Evolutionary conservation across 108 stramenopile species (phyloP).

Genomic region (Nitzschia putrida): DNA sequence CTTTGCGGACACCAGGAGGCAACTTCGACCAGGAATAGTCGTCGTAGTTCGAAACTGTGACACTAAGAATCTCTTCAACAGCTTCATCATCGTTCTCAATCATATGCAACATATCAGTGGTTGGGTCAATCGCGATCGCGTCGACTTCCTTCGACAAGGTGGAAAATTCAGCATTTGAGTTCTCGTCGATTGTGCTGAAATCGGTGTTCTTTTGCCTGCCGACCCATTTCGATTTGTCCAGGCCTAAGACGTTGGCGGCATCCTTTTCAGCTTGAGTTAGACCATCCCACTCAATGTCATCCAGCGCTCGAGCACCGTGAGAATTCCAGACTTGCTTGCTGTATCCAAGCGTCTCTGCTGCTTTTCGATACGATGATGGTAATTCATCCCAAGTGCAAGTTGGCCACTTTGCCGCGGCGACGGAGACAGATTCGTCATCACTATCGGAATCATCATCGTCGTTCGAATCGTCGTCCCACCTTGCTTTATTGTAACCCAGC

Average conservation of each 20-base stretch:
- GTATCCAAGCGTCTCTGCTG: slow-evolving; percentile 44
- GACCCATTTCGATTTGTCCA: slow-evolving; percentile 46
- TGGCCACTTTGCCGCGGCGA: slow-evolving; percentile 18
- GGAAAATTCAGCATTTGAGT: not conserved
- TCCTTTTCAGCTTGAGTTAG: slow-evolving; percentile 8
- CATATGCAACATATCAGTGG: no score
- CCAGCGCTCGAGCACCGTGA: slow-evolving; percentile 18
- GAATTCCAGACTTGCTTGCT: slow-evolving; percentile 42
- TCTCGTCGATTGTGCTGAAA: no score
- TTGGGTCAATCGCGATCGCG: not conserved
- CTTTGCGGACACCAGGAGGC: slow-evolving; percentile 31
- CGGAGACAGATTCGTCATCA: not conserved
- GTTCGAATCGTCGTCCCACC: slow-evolving; percentile 39
- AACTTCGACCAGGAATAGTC: slow-evolving; percentile 42
- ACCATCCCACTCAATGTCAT: slow-evolving; percentile 12
- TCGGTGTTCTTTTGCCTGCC: not conserved
- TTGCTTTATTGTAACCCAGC: slow-evolving; percentile 43
- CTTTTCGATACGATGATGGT: slow-evolving; percentile 37
- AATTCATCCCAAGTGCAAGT: slow-evolving; percentile 42
- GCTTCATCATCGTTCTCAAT: no score
- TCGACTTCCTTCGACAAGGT: not conserved
- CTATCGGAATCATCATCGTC: slow-evolving; percentile 10
- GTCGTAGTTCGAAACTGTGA: slow-evolving; percentile 4
- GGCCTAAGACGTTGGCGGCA: slow-evolving; percentile 47
- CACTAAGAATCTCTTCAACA: not conserved